A percentile compares a stretch with the other conserved stretches of the same genome.
These are phyloP conservation scores for Eucalyptus decipiens DNA, from an alignment of 345 rosid species.

Conservation along the genomic window DNA sequence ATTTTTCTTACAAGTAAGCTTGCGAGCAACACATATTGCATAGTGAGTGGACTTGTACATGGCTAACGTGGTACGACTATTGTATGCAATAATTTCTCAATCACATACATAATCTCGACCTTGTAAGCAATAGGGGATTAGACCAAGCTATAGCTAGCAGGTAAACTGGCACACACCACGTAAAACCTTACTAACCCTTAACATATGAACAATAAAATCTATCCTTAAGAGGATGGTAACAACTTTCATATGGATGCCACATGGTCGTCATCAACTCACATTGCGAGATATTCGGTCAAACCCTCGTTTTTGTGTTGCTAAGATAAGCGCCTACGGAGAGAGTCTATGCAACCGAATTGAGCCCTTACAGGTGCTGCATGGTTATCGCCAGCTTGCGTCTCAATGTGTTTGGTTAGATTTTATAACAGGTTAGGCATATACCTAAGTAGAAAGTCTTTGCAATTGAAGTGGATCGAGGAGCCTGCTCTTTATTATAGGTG, in stretches of 20 bases:
- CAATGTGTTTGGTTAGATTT: not conserved
- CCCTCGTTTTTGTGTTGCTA: not conserved
- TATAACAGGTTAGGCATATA: not conserved
- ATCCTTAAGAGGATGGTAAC: not conserved
- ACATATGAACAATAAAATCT: not conserved
- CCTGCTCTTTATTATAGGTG: not conserved
- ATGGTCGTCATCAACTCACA: not conserved
- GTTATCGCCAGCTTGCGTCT: too few species aligned
- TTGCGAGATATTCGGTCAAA: not conserved
- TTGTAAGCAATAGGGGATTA: not conserved
- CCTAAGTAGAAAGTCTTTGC: not conserved
- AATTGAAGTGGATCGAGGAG: not conserved
- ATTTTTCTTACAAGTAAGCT: too few species aligned
- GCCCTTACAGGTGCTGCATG: not conserved
- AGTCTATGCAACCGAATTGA: not conserved
- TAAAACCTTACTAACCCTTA: not conserved
- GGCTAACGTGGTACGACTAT: too few species aligned
- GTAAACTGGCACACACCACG: not conserved
- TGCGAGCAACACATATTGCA: too few species aligned
- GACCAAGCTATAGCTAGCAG: not conserved
- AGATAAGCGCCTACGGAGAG: not conserved
- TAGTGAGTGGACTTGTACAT: too few species aligned
- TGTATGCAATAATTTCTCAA: too few species aligned
- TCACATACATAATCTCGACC: not conserved
- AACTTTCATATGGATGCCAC: accelerated